phyloP scores from a whole-genome alignment of 805 yeast genomes.

The Pichia sporocuriosa region DNA sequence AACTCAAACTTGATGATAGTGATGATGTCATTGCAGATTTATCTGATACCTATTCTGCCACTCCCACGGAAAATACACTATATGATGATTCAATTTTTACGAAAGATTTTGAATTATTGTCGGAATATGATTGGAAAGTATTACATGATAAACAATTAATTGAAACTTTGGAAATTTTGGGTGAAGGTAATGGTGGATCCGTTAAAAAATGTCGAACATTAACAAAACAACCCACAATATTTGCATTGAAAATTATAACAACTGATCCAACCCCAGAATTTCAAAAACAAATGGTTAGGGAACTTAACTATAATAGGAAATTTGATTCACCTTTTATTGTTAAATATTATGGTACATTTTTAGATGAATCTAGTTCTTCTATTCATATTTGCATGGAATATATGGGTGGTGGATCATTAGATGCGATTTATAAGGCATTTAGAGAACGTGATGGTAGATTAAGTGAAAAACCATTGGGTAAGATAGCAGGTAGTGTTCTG shows the following conservation, averaged over 20 bases:
- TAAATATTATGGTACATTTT: slow-evolving; percentile 85
- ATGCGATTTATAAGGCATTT: slow-evolving; percentile 80
- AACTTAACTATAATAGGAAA: slow-evolving; percentile 77
- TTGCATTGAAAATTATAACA: slow-evolving; percentile 75
- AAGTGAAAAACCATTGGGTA: slow-evolving; percentile 89
- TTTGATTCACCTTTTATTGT: slow-evolving; percentile 84
- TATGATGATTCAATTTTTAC: not conserved
- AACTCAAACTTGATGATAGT: slow-evolving; percentile 5
- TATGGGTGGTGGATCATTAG: slow-evolving; percentile 90
- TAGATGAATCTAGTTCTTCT: slow-evolving; percentile 66
- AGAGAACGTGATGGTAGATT: slow-evolving; percentile 73
- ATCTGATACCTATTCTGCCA: not conserved
- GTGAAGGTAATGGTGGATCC: slow-evolving; percentile 94
- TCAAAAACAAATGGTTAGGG: slow-evolving; percentile 86
- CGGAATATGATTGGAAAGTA: slow-evolving; percentile 69
- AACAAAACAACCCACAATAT: slow-evolving; percentile 48
- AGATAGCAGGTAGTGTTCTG: slow-evolving; percentile 80
- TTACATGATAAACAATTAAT: slow-evolving; percentile 56
- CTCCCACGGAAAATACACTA: slow-evolving; percentile 1
- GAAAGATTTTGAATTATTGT: slow-evolving; percentile 22
- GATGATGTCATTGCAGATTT: not conserved
- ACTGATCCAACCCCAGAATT: slow-evolving; percentile 78
- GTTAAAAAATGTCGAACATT: slow-evolving; percentile 71
- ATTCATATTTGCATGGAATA: slow-evolving; percentile 96
- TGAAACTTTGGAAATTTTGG: slow-evolving; percentile 61